A percentile compares a stretch with the other conserved stretches of the same genome.
phyloP scores from a whole-genome alignment of 495 filamentous ascomycete genomes.

The Immersiella caudata region DNA sequence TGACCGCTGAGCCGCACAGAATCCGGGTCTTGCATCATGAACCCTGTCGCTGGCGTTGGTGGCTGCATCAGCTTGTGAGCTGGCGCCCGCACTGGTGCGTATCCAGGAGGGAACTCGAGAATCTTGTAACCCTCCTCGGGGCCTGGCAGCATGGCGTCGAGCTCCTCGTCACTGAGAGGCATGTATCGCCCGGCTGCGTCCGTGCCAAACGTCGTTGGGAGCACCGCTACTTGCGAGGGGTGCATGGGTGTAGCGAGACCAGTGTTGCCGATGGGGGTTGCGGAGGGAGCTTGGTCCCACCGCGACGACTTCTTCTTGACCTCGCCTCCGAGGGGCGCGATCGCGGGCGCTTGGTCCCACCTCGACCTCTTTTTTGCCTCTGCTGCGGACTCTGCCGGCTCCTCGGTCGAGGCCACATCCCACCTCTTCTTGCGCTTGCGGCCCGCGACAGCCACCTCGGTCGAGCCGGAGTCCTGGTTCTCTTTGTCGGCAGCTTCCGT shows the following conservation, averaged over 20 bases:
- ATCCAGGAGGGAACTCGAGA: conserved; percentile 89
- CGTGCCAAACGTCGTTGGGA: conserved; percentile 70
- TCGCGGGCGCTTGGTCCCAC: conserved; percentile 85
- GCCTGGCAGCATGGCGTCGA: conserved; percentile 85
- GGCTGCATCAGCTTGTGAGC: conserved; percentile 78
- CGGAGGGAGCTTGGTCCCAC: conserved; percentile 87
- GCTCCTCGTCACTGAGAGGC: conserved; percentile 86
- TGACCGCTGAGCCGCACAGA: conserved; percentile 79
- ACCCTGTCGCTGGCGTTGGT: conserved; percentile 72
- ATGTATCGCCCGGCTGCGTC: conserved; percentile 80
- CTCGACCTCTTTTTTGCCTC: conserved; percentile 77
- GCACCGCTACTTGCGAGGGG: conserved; percentile 65
- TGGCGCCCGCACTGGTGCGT: conserved; percentile 78
- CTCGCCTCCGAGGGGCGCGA: conserved; percentile 56
- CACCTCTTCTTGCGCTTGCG: conserved; percentile 92
- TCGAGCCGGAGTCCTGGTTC: conserved; percentile 69
- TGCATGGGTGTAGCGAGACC: conserved; percentile 87
- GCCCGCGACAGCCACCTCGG: conserved; percentile 61
- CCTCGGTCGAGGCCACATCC: conserved; percentile 68
- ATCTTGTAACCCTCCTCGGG: conserved; percentile 86
- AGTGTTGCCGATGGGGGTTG: conserved; percentile 80
- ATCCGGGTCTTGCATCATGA: conserved; percentile 97
- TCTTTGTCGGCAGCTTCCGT: conserved; percentile 68
- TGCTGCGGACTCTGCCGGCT: conserved; percentile 47
- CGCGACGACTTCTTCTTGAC: conserved; percentile 71